Evolutionary conservation across 1,284 basidiomycete species (phyloP).

Genomic region (Pyrrhoderma lamaoense): DNA sequence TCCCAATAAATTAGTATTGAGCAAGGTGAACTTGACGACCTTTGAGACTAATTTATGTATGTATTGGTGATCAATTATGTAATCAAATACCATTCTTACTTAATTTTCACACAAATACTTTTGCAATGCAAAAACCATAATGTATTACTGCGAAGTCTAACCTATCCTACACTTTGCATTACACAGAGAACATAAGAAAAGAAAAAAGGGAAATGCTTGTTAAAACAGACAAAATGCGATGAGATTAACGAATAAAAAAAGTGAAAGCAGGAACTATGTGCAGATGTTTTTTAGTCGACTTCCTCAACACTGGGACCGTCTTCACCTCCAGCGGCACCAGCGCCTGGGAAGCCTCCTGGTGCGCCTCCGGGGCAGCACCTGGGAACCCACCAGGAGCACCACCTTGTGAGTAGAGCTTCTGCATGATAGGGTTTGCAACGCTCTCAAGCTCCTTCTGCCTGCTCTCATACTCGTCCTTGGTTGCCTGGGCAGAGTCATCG

Average conservation of each 20-base stretch:
- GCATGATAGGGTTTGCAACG: constrained; percentile 92
- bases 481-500: constrained; percentile 83
- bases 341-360: constrained; percentile 39
- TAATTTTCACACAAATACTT: too few relatives aligned
- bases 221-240: constrained; percentile 1
- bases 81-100: too few relatives aligned
- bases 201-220: neutral
- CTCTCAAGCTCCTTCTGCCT: constrained; percentile 95
- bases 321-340: constrained; percentile 41
- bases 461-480: constrained; percentile 93
- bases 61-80: too few relatives aligned
- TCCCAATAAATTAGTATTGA: too few relatives aligned
- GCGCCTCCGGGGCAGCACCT: constrained; percentile 34
- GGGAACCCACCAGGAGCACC: constrained; percentile 44
- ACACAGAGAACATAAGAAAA: neutral
- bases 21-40: too few relatives aligned
- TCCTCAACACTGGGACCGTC: constrained; percentile 88
- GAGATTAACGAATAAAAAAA: neutral
- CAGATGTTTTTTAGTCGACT: constrained; percentile 53
- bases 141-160: too few relatives aligned
- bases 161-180: too few relatives aligned
- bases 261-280: neutral
- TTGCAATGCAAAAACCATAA: too few relatives aligned
- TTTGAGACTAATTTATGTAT: too few relatives aligned
- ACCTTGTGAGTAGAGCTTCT: constrained; percentile 82